Percentiles rank a stretch among this genome's conserved stretches.
These are phyloP conservation scores for Metahyphopichia silvanorum DNA, from an alignment of 805 yeast species.

Conservation along the genomic window DNA sequence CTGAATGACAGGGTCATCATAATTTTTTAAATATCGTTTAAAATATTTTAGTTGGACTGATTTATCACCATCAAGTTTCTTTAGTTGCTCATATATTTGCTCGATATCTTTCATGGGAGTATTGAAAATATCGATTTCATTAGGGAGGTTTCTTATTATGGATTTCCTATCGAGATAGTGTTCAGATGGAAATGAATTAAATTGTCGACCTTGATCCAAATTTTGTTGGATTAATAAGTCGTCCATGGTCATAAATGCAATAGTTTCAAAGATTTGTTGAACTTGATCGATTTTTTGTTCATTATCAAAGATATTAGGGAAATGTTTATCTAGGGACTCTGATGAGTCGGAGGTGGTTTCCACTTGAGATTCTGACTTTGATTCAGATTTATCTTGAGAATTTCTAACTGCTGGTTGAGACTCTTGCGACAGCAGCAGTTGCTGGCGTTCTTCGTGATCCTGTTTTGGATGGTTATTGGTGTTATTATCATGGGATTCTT, in stretches of 20 bases:
- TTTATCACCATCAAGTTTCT: conserved; percentile 33
- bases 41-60: conserved; percentile 35
- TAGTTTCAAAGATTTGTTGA: conserved; percentile 20
- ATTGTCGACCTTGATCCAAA: conserved; percentile 33
- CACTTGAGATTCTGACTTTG: background rate
- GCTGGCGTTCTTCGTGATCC: no score
- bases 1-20: conserved; percentile 27
- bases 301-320: background rate
- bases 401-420: no score
- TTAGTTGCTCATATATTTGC: conserved; percentile 26
- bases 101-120: conserved; percentile 27
- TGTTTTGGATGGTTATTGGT: background rate
- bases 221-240: conserved; percentile 33
- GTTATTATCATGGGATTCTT: background rate
- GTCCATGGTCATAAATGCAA: conserved; percentile 35
- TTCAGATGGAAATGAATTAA: conserved; percentile 29
- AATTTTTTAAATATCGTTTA: conserved; percentile 27
- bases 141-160: conserved; percentile 29
- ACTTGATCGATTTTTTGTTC: conserved; percentile 1
- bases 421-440: no score
- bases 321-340: background rate
- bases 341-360: background rate
- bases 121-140: conserved; percentile 30
- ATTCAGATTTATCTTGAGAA: background rate
- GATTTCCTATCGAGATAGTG: conserved; percentile 33